Evolutionary conservation across 2,329 filamentous ascomycete species (phyloP).

Genomic region (Alternaria brassicae): DNA sequence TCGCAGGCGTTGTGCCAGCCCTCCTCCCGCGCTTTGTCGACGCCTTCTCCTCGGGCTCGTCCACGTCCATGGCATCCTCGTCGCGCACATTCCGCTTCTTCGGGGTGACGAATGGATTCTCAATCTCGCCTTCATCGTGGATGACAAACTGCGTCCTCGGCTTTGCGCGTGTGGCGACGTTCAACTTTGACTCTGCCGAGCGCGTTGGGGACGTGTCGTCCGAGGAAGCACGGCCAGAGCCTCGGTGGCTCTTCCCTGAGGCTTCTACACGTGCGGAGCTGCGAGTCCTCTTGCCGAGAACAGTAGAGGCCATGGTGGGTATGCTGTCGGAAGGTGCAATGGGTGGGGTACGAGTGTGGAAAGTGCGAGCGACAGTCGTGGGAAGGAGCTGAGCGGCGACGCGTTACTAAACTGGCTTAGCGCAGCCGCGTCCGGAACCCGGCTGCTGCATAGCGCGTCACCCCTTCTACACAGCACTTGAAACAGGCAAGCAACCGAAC

Average conservation of each 20-base stretch:
- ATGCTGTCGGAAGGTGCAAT: conserved; percentile 29
- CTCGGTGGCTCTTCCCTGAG: conserved; percentile 33
- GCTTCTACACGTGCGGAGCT: conserved; percentile 36
- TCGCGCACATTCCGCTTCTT: conserved; percentile 45
- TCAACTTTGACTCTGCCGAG: conserved; percentile 31
- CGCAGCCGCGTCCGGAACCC: conserved; percentile 1
- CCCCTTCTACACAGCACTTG: not conserved
- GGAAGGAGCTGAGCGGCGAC: conserved; percentile 27
- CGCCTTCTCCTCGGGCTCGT: conserved; percentile 48
- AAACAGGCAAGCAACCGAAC: not conserved
- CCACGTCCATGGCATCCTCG: conserved; percentile 55
- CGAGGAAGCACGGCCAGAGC: conserved; percentile 12
- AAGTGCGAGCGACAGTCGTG: conserved; percentile 22
- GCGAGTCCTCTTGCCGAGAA: conserved; percentile 51
- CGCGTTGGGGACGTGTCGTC: conserved; percentile 36
- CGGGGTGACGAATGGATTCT: conserved; percentile 62
- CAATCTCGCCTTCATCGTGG: conserved; percentile 71
- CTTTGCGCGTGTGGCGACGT: conserved; percentile 50
- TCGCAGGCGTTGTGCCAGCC: conserved; percentile 53
- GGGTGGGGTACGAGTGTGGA: conserved; percentile 27
- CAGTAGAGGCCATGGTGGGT: conserved; percentile 41
- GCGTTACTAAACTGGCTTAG: conserved; percentile 17
- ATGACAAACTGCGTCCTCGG: conserved; percentile 55
- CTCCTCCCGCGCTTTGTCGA: conserved; percentile 46
- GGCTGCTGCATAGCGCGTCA: not conserved